Percentiles rank a stretch among this genome's conserved stretches.
These are phyloP conservation scores for Botrytis sinoallii DNA, from an alignment of 2,329 filamentous ascomycete species.

Conservation along the genomic window DNA sequence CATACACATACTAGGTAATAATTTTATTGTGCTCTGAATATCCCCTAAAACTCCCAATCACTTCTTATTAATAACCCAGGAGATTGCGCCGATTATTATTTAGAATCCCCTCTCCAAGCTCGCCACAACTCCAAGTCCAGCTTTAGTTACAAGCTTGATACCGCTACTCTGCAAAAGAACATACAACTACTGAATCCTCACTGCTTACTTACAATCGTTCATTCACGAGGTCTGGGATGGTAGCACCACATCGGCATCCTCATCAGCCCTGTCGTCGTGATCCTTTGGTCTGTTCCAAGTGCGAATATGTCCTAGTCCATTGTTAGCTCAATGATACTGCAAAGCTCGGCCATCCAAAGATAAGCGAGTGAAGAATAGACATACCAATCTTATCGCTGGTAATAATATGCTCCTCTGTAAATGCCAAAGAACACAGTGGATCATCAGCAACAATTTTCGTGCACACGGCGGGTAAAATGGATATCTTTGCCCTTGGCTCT, in stretches of 20 bases:
- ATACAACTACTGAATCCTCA: not conserved
- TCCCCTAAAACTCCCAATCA: not conserved
- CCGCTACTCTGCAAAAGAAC: not conserved
- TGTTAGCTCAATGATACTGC: not conserved
- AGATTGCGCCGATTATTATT: not conserved
- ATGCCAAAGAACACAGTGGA: constrained; percentile 86
- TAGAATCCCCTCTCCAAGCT: not conserved
- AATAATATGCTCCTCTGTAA: constrained; percentile 88
- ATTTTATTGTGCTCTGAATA: not conserved
- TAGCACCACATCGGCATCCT: constrained; percentile 9
- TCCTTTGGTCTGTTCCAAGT: constrained; percentile 33
- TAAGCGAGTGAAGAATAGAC: constrained; percentile 37
- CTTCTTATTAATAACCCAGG: not conserved
- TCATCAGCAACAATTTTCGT: constrained; percentile 77
- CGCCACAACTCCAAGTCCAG: constrained; percentile 1
- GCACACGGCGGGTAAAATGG: constrained; percentile 80
- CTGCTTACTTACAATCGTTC: not conserved
- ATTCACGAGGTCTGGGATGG: not conserved
- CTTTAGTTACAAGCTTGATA: not conserved
- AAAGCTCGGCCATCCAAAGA: not conserved
- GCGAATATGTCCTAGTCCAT: constrained; percentile 29
- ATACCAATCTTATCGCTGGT: constrained; percentile 87
- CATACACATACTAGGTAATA: not conserved
- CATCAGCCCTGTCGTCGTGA: constrained; percentile 8
- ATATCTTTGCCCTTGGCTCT: constrained; percentile 77